Evolutionary conservation across 108 stramenopile genomes (phyloP).

Genomic region (Mediolabrus comicus): DNA sequence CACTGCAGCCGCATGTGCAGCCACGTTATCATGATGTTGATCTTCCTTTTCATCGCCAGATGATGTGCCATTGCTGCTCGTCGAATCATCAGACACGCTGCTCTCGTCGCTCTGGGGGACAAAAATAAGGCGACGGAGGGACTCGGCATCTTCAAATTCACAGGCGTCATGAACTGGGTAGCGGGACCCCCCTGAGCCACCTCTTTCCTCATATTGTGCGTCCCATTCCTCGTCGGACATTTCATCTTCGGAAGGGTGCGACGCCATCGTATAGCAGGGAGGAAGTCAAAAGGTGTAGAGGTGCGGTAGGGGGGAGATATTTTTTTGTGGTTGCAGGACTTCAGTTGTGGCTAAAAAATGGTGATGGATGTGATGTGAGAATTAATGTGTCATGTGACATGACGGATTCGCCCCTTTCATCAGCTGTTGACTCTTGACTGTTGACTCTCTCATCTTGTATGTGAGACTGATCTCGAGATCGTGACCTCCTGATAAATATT

Average conservation of each 20-base stretch:
- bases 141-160: conserved; percentile 77
- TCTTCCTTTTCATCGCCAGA: conserved; percentile 16
- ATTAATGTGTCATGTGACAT: too few species aligned
- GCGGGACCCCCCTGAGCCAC: conserved; percentile 42
- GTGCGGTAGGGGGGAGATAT: neutral
- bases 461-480: too few species aligned
- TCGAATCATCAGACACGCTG: conserved; percentile 18
- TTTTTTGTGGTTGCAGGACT: neutral
- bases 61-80: conserved; percentile 2
- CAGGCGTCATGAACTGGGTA: conserved; percentile 87
- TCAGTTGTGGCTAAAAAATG: too few species aligned
- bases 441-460: too few species aligned
- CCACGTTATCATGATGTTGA: conserved; percentile 27
- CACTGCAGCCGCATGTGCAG: conserved; percentile 75
- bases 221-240: conserved; percentile 64
- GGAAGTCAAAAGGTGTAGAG: neutral
- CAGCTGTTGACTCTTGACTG: too few species aligned
- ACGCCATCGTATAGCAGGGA: neutral
- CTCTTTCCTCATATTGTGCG: conserved; percentile 30
- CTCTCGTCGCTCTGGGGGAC: conserved; percentile 46
- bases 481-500: too few species aligned
- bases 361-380: too few species aligned
- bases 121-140: conserved; percentile 50
- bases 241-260: conserved; percentile 6
- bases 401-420: too few species aligned